These are phyloP conservation scores for Fusarium citri DNA, from an alignment of 2,329 filamentous ascomycete species.

Conservation along the genomic window DNA sequence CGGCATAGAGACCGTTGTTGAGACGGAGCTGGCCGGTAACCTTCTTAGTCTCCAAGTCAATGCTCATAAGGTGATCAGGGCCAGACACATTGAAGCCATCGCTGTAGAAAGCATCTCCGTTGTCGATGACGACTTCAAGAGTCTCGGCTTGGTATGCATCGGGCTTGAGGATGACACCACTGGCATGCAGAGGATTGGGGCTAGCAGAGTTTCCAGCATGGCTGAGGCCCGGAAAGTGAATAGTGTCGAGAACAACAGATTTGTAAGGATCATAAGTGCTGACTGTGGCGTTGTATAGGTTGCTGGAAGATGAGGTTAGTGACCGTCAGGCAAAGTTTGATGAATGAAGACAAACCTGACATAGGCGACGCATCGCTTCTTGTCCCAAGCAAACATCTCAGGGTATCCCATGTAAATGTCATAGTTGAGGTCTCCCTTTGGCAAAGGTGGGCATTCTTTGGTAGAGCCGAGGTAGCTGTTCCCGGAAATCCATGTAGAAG, in stretches of 20 bases:
- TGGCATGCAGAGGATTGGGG: background rate
- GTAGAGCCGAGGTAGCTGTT: background rate
- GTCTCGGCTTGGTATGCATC: background rate
- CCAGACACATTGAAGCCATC: background rate
- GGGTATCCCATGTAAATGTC: background rate
- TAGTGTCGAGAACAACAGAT: background rate
- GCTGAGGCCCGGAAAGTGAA: background rate
- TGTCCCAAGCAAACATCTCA: background rate
- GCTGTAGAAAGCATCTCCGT: background rate
- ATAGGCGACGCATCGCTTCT: background rate
- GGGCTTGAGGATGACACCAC: background rate
- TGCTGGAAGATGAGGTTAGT: background rate
- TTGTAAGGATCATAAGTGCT: constrained; percentile 1
- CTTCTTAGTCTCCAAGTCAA: background rate
- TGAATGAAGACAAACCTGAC: background rate
- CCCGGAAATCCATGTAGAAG: background rate
- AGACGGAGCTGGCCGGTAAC: background rate
- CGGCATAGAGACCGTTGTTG: background rate
- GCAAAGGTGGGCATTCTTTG: background rate
- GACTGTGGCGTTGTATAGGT: background rate
- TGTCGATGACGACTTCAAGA: background rate
- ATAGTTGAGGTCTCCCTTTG: background rate
- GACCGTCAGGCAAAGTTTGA: fast-evolving
- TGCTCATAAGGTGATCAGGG: background rate
- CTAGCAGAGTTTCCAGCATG: background rate